Conservation (phyloP, 768 basidiomycete species). For the Pholiota conissans region DNA sequence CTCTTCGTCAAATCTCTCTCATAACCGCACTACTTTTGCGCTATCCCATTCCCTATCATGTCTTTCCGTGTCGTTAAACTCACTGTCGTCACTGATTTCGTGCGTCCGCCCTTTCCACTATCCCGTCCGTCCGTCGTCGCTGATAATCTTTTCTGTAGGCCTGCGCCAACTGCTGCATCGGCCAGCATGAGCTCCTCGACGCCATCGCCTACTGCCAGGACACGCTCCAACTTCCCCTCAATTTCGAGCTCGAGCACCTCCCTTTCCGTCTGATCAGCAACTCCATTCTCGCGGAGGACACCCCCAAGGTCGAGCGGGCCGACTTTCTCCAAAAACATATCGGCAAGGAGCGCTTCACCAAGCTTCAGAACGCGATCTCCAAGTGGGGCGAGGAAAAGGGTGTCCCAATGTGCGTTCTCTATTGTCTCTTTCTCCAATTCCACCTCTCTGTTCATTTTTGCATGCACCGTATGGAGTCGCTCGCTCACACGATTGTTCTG, state of each 20-base stretch:
- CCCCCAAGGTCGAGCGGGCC: constrained; percentile 37
- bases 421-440: not conserved
- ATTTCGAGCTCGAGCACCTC: constrained; percentile 52
- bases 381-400: constrained; percentile 59
- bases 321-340: constrained; percentile 46
- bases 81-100: constrained; percentile 51
- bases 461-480: not conserved
- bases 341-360: constrained; percentile 49
- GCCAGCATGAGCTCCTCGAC: constrained; percentile 50
- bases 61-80: constrained; percentile 44
- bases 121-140: constrained; percentile 6
- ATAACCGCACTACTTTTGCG: constrained; percentile 18
- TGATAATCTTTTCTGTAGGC: constrained; percentile 28
- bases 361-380: constrained; percentile 40
- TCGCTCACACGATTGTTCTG: not conserved
- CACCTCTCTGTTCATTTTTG: not conserved
- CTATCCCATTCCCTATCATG: constrained; percentile 24
- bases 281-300: constrained; percentile 34
- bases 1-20: constrained; percentile 25
- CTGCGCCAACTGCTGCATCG: constrained; percentile 54
- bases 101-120: constrained; percentile 23
- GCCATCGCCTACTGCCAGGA: constrained; percentile 51
- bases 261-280: constrained; percentile 49
- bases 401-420: constrained; percentile 48
- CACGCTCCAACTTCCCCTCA: constrained; percentile 44